A percentile compares a stretch with the other conserved stretches of the same genome.
phyloP scores from a whole-genome alignment of 176 grass and related monocot species.

The Alopecurus myosuroides region DNA sequence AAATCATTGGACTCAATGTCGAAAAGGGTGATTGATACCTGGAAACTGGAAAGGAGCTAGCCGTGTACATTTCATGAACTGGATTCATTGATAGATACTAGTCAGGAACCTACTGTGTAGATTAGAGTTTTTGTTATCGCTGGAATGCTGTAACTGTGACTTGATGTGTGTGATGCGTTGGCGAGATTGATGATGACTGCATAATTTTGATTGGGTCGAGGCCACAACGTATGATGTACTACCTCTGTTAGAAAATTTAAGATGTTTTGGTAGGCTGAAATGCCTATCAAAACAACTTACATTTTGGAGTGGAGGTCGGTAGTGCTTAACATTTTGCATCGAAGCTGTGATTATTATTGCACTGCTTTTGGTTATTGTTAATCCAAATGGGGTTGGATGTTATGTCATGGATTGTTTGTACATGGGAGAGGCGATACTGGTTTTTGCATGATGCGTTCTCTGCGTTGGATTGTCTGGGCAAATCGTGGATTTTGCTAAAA shows the following conservation, averaged over 20 bases:
- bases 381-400: background rate
- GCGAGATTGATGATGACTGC: background rate
- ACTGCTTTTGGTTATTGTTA: slow-evolving; percentile 16
- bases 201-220: background rate
- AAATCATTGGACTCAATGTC: background rate
- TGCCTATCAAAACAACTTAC: too few species aligned
- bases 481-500: too few species aligned
- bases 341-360: background rate
- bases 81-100: slow-evolving; percentile 2
- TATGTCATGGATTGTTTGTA: background rate
- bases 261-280: too few species aligned
- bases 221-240: background rate
- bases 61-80: slow-evolving; percentile 28
- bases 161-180: background rate
- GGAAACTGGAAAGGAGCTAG: background rate
- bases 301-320: too few species aligned
- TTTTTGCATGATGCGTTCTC: slow-evolving; percentile 43
- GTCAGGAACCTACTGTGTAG: slow-evolving; percentile 1
- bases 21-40: background rate
- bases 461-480: too few species aligned
- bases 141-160: slow-evolving; percentile 10
- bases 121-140: background rate
- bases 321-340: background rate
- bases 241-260: too few species aligned
- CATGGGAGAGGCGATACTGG: slow-evolving; percentile 14